Percentiles rank a stretch among this genome's conserved stretches.
Evolutionary conservation across 768 basidiomycete genomes (phyloP).

Genomic region (Wakefieldia striispora): DNA sequence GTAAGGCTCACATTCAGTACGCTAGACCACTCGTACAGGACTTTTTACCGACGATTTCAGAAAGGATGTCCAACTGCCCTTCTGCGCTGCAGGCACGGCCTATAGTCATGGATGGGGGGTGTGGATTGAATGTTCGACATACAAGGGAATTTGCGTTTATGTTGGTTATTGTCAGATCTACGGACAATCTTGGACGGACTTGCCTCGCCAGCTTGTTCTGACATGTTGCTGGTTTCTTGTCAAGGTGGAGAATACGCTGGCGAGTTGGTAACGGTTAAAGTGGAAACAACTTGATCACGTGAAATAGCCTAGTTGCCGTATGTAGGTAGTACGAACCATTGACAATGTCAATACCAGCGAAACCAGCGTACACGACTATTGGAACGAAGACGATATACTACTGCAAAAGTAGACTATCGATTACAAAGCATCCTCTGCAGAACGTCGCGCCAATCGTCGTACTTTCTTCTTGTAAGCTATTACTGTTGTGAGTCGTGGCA

Average conservation of each 20-base stretch:
- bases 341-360: not conserved
- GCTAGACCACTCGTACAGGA: not conserved
- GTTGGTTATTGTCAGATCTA: constrained; percentile 23
- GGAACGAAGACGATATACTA: constrained; percentile 15
- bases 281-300: constrained; percentile 20
- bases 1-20: constrained; percentile 5
- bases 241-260: constrained; percentile 5
- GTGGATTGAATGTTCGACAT: constrained; percentile 29
- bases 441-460: constrained; percentile 77
- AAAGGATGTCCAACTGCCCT: constrained; percentile 86
- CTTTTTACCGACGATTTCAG: constrained; percentile 72
- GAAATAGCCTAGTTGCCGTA: constrained; percentile 1
- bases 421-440: constrained; percentile 88
- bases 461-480: constrained; percentile 95
- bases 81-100: constrained; percentile 81
- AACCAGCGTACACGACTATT: constrained; percentile 3
- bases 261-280: constrained; percentile 12
- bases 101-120: constrained; percentile 25
- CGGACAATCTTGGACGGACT: constrained; percentile 22
- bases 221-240: constrained; percentile 23
- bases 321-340: no score
- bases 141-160: constrained; percentile 34
- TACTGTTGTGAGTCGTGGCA: constrained; percentile 17
- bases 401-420: constrained; percentile 27
- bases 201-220: constrained; percentile 44